phyloP scores from a whole-genome alignment of 768 basidiomycete genomes.

The Peribolospora kevripleyi region DNA sequence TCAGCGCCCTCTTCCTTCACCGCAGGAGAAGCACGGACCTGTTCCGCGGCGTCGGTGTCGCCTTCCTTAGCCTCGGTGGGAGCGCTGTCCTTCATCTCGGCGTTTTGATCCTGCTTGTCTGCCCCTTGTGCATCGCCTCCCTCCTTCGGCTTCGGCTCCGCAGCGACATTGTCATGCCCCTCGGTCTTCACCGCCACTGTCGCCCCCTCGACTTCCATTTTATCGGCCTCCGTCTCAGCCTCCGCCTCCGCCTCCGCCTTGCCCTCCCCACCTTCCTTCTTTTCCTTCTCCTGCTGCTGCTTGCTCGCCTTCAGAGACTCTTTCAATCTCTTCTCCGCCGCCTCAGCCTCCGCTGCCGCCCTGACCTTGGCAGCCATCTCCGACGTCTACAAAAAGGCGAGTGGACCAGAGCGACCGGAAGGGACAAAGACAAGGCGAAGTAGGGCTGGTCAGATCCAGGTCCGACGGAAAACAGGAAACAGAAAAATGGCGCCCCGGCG shows the following conservation, averaged over 20 bases:
- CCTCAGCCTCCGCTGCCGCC: not conserved
- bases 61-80: not conserved
- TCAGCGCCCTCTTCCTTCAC: not conserved
- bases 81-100: not conserved
- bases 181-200: not conserved
- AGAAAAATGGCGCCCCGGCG: too few relatives aligned
- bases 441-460: too few relatives aligned
- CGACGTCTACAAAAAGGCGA: too few relatives aligned
- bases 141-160: conserved; percentile 7
- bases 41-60: not conserved
- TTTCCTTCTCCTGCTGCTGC: not conserved
- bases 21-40: not conserved
- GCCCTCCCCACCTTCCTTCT: not conserved
- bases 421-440: too few relatives aligned
- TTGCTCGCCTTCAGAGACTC: not conserved
- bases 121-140: conserved; percentile 3
- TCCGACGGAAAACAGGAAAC: too few relatives aligned
- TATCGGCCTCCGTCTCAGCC: not conserved
- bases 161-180: not conserved
- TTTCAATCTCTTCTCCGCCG: not conserved
- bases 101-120: not conserved
- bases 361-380: not conserved
- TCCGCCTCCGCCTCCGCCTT: too few relatives aligned
- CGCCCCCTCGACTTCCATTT: not conserved
- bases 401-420: too few relatives aligned